These are phyloP conservation scores for Dendrostoma leiphaemia DNA, from an alignment of 2,329 filamentous ascomycete genomes.

Conservation along the genomic window DNA sequence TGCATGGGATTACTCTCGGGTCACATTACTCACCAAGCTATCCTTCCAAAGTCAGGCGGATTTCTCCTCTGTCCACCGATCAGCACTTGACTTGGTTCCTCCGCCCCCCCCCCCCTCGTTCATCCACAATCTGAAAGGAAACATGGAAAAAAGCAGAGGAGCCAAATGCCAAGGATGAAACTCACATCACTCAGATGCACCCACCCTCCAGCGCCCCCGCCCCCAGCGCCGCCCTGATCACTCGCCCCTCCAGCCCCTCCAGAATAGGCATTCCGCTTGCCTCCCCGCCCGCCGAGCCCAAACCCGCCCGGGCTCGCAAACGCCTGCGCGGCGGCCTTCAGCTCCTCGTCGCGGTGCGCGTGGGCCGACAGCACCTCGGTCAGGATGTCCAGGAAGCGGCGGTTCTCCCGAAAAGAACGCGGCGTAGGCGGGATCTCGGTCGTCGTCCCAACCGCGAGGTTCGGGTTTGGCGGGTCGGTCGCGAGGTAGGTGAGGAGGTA, in stretches of 20 bases:
- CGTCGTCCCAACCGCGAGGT: conserved; percentile 58
- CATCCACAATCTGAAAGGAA: not conserved
- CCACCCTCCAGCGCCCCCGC: conserved; percentile 59
- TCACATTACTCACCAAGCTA: conserved; percentile 48
- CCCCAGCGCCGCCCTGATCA: conserved; percentile 60
- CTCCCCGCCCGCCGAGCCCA: conserved; percentile 46
- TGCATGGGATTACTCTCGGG: not conserved
- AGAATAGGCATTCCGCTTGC: conserved; percentile 45
- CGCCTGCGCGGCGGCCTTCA: conserved; percentile 56
- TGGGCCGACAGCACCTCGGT: conserved; percentile 55
- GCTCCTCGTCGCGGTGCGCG: conserved; percentile 54
- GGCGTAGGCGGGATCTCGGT: conserved; percentile 60
- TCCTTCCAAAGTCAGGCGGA: conserved; percentile 64
- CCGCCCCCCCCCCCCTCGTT: no score
- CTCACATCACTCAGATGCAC: conserved; percentile 61
- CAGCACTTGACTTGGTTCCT: no score
- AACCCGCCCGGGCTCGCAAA: conserved; percentile 58
- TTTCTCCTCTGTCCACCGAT: conserved; percentile 43
- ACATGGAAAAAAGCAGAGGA: not conserved
- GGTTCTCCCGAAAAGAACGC: conserved; percentile 58
- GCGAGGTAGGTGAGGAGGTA: conserved; percentile 61
- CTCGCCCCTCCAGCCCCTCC: conserved; percentile 54
- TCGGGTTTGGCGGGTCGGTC: conserved; percentile 44
- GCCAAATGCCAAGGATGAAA: not conserved
- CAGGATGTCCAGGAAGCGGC: conserved; percentile 56